A percentile compares a stretch with the other conserved stretches of the same genome.
These are phyloP conservation scores for Talaromyces sp. DNA, from an alignment of 2,329 filamentous ascomycete species.

Conservation along the genomic window DNA sequence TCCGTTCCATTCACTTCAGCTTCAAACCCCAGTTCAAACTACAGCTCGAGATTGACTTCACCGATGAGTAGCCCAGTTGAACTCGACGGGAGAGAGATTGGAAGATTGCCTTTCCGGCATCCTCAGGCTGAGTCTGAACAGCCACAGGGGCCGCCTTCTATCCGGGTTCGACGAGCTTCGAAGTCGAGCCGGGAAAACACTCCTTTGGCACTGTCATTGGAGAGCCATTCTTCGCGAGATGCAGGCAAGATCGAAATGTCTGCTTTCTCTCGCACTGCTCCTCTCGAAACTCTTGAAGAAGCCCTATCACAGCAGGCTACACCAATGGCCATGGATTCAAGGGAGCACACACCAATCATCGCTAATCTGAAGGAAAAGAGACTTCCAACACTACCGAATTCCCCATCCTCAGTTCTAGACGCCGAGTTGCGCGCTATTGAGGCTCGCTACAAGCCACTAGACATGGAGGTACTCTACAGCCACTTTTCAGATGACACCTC, in stretches of 20 bases:
- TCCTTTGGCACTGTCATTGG: conserved; percentile 25
- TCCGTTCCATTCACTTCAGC: neutral
- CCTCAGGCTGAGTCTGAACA: conserved; percentile 18
- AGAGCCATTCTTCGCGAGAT: conserved; percentile 3
- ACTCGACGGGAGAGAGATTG: neutral
- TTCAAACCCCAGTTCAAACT: conserved; percentile 18
- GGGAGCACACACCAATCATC: conserved; percentile 26
- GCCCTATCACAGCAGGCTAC: conserved; percentile 23
- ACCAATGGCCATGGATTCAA: conserved; percentile 23
- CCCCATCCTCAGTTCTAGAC: conserved; percentile 45
- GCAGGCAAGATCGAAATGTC: conserved; percentile 9
- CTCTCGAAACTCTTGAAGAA: conserved; percentile 24
- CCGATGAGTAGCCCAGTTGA: conserved; percentile 13
- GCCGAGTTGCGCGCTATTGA: conserved; percentile 38
- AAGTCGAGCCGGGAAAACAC: conserved; percentile 26
- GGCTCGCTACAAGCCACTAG: conserved; percentile 30
- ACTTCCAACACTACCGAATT: conserved; percentile 45
- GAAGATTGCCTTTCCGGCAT: conserved; percentile 22
- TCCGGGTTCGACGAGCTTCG: conserved; percentile 38
- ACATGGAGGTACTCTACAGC: conserved; percentile 35
- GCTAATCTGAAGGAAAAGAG: conserved; percentile 36
- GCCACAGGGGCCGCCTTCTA: conserved; percentile 25
- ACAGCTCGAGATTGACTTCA: conserved; percentile 17
- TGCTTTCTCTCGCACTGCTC: neutral
- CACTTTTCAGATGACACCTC: conserved; percentile 42